Evolutionary conservation across 352 stramenopile genomes (phyloP).

Genomic region (Phytopythium ostracodes): DNA sequence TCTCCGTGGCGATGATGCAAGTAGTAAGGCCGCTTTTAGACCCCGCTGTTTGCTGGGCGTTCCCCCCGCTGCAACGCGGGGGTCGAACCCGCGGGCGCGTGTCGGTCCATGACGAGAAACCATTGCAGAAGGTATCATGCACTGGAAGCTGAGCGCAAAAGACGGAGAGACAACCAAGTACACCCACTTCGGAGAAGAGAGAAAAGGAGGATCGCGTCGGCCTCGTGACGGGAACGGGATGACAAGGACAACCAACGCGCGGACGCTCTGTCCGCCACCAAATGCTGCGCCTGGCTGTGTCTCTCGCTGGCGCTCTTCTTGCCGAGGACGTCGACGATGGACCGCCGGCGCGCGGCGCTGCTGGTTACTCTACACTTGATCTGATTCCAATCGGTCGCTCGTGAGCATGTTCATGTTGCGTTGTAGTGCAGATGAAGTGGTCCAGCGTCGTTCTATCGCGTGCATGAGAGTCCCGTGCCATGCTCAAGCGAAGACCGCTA

Average conservation of each 20-base stretch:
- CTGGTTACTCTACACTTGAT: slow-evolving; percentile 42
- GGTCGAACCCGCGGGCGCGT: slow-evolving; percentile 23
- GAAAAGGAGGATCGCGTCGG: neutral
- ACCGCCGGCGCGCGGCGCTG: slow-evolving; percentile 9
- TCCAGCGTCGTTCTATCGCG: too few species aligned
- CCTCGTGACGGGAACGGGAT: slow-evolving; percentile 7
- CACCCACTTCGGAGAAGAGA: neutral
- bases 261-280: neutral
- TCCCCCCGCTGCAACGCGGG: neutral
- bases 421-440: too few species aligned
- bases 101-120: slow-evolving; percentile 31
- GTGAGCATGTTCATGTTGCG: neutral
- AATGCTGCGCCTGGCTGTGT: neutral
- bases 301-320: neutral
- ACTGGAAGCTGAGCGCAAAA: slow-evolving; percentile 30
- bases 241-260: slow-evolving; percentile 12
- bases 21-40: slow-evolving; percentile 40
- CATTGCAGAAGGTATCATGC: slow-evolving; percentile 45
- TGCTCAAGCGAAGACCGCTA: too few species aligned
- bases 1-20: slow-evolving; percentile 24
- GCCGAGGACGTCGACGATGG: neutral
- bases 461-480: neutral
- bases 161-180: slow-evolving; percentile 10
- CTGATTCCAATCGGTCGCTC: slow-evolving; percentile 23
- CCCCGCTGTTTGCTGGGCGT: slow-evolving; percentile 11